These are phyloP conservation scores for Zasmidium cellare DNA, from an alignment of 2,329 filamentous ascomycete genomes.

Conservation along the genomic window DNA sequence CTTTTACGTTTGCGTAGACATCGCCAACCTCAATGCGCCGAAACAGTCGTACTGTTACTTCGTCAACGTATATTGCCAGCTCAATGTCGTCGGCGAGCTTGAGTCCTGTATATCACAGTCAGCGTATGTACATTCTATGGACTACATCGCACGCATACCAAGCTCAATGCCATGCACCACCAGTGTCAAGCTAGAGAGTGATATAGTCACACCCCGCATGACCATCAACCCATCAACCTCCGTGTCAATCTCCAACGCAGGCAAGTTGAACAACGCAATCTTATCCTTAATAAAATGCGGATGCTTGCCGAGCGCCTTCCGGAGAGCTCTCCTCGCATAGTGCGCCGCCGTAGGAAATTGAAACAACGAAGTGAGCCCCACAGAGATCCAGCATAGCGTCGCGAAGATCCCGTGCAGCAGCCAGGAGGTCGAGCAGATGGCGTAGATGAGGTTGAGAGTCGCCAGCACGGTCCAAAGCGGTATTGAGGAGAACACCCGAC, in stretches of 20 bases:
- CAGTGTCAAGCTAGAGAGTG: conserved; percentile 50
- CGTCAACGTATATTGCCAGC: conserved; percentile 52
- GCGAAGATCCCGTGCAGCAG: conserved; percentile 49
- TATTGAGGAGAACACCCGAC: conserved; percentile 45
- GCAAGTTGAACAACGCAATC: conserved; percentile 51
- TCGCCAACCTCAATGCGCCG: conserved; percentile 53
- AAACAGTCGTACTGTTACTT: conserved; percentile 51
- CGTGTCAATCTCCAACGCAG: conserved; percentile 56
- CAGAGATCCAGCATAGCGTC: conserved; percentile 42
- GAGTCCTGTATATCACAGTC: conserved; percentile 30
- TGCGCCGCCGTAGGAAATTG: conserved; percentile 46
- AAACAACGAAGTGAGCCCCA: conserved; percentile 46
- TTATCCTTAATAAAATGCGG: conserved; percentile 54
- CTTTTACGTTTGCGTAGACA: conserved; percentile 57
- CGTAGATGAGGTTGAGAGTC: conserved; percentile 49
- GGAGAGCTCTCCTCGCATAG: conserved; percentile 38
- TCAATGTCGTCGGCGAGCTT: conserved; percentile 56
- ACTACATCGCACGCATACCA: conserved; percentile 29
- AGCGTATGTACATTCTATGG: neutral
- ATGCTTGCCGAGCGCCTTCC: conserved; percentile 40
- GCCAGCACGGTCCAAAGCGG: conserved; percentile 51
- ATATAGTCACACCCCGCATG: conserved; percentile 54
- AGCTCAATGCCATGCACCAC: conserved; percentile 56
- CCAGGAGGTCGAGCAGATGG: conserved; percentile 54
- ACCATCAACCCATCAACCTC: conserved; percentile 55